Evolutionary conservation across 1,284 basidiomycete species (phyloP).

Genomic region (Ceratobasidium sp.): DNA sequence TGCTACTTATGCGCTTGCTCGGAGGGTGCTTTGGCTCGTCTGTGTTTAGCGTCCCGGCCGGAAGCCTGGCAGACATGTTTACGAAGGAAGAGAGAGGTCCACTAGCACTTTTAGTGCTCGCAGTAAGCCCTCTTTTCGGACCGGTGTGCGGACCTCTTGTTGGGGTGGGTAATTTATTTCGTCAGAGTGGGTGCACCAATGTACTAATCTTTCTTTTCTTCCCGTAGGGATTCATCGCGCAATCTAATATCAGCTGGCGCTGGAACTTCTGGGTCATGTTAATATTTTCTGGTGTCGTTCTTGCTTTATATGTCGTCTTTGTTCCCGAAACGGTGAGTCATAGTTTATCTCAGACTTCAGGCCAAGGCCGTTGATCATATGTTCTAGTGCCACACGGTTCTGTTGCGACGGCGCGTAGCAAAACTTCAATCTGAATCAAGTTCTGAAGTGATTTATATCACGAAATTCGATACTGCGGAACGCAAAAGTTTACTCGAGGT

Average conservation of each 20-base stretch:
- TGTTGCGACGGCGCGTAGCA: conserved; percentile 15
- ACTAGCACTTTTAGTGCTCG: conserved; percentile 15
- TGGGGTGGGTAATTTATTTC: not conserved
- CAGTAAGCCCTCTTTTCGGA: conserved; percentile 29
- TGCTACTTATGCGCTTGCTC: conserved; percentile 32
- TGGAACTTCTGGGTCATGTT: conserved; percentile 45
- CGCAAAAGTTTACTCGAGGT: conserved; percentile 52
- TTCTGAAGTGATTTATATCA: not conserved
- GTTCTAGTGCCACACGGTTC: conserved; percentile 19
- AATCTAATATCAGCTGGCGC: conserved; percentile 30
- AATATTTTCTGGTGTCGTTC: conserved; percentile 30
- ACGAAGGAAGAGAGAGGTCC: conserved; percentile 35
- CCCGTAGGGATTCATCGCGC: conserved; percentile 34
- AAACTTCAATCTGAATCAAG: conserved; percentile 20
- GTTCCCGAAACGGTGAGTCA: conserved; percentile 38
- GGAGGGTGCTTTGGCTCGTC: conserved; percentile 41
- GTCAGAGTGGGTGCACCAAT: not conserved
- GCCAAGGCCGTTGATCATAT: not conserved
- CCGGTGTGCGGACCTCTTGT: conserved; percentile 41
- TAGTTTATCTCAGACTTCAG: not conserved
- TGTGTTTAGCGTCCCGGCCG: conserved; percentile 28
- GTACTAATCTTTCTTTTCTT: not conserved
- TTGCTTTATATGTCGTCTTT: conserved; percentile 8
- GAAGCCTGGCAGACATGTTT: conserved; percentile 33
- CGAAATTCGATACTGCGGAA: conserved; percentile 13